Evolutionary conservation across 2,329 filamentous ascomycete species (phyloP).

Genomic region (Phaeosphaeriaceae sp.): DNA sequence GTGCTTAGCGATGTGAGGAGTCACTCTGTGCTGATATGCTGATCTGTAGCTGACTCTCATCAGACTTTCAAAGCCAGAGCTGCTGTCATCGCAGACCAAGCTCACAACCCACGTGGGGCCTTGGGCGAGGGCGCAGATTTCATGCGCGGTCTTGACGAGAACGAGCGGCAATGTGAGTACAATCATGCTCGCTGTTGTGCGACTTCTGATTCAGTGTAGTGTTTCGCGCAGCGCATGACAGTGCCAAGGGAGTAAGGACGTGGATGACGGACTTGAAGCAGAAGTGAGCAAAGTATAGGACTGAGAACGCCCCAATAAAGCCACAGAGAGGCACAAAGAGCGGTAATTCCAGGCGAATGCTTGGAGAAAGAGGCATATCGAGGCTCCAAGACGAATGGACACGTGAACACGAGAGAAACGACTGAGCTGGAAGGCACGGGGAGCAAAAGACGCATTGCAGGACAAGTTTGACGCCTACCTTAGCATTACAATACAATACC

Average conservation of each 20-base stretch:
- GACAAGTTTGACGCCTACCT: conserved; percentile 31
- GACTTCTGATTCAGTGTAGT: conserved; percentile 41
- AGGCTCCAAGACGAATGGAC: neutral
- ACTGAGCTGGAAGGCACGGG: neutral
- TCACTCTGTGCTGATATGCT: neutral
- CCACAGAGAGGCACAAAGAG: neutral
- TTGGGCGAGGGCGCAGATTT: conserved; percentile 77
- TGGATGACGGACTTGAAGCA: conserved; percentile 56
- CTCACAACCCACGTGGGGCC: conserved; percentile 80
- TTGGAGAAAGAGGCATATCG: neutral
- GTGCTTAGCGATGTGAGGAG: conserved; percentile 56
- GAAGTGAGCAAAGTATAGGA: conserved; percentile 32
- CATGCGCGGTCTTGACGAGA: conserved; percentile 86
- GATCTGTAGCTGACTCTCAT: neutral
- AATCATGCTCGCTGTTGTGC: neutral
- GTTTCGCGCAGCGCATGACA: conserved; percentile 58
- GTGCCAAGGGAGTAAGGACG: conserved; percentile 54
- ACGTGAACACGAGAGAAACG: neutral
- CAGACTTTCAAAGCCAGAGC: conserved; percentile 83
- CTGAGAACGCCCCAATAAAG: neutral
- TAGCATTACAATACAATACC: conserved; percentile 36
- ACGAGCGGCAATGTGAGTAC: conserved; percentile 72
- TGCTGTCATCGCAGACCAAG: conserved; percentile 85
- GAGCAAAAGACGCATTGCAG: conserved; percentile 7
- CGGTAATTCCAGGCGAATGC: neutral